phyloP scores from a whole-genome alignment of 441 rosid genomes.

The Aquilaria agallochum region DNA sequence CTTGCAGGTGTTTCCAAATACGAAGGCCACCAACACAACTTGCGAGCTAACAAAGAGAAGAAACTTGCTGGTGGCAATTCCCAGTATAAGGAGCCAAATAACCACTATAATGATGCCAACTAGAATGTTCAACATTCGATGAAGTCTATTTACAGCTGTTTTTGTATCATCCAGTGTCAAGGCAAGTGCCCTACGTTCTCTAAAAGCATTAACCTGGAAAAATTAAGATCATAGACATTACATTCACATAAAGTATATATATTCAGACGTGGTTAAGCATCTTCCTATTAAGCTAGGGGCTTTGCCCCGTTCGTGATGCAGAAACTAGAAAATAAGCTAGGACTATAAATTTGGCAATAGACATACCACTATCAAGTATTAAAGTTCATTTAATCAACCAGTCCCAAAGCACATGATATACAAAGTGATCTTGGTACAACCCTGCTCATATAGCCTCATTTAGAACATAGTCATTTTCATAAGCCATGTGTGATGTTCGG shows the following conservation, averaged over 20 bases:
- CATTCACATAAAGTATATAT: not conserved
- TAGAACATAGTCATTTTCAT: no score
- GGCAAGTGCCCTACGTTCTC: slow-evolving; percentile 72
- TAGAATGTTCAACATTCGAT: slow-evolving; percentile 39
- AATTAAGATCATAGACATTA: not conserved
- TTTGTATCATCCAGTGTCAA: slow-evolving; percentile 67
- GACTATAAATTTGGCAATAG: no score
- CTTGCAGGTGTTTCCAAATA: slow-evolving; percentile 75
- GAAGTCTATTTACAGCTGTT: slow-evolving; percentile 72
- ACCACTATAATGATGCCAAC: slow-evolving; percentile 36
- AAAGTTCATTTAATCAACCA: no score
- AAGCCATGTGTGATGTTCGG: no score
- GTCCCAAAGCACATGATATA: no score
- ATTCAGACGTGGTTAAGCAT: not conserved
- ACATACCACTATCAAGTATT: no score
- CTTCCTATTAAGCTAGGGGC: no score
- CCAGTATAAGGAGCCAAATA: slow-evolving; percentile 60
- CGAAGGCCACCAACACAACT: slow-evolving; percentile 49
- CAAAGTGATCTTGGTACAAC: no score
- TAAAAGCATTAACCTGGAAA: slow-evolving; percentile 61
- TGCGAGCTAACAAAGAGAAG: slow-evolving; percentile 61
- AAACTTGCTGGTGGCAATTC: slow-evolving; percentile 51
- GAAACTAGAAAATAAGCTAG: no score
- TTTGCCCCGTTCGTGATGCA: no score
- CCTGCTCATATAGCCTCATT: no score